Evolutionary conservation across 2,329 filamentous ascomycete genomes (phyloP), one percentile per base, ranked within the genome.

Genomic region (Diaporthe ampelina): DNA sequence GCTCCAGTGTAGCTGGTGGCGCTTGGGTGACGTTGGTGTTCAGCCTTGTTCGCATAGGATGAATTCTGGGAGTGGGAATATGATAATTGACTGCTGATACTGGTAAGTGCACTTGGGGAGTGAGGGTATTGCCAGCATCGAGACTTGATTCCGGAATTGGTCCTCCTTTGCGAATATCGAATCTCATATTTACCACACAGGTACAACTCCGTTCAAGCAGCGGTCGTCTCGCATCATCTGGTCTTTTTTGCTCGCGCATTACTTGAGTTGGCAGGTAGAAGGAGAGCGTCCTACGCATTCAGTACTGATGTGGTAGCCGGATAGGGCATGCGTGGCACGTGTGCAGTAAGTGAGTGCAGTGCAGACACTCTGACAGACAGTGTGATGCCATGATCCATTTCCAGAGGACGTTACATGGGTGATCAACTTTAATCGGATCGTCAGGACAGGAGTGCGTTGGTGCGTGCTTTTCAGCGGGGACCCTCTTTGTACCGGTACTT

Each of bases 401-500:
- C 45, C 29, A 54, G n/a, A 68, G 54, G 48, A 68, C 63, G 63
- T 68, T 68, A 40, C 63, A 68, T 54, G 63, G 63, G 63, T 68
- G 48, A 54, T 68, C 48, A 68, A 68, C 63, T 68, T 50, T 68
- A 68, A 68, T 68, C 63, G 45, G 63, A 68, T 68, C 63, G 63
- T 54, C 63, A 68, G 45, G 63, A 54, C 63, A 68, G 48, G 63
- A 68, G 32, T 40, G 63, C 32, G 63, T 54, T 68, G 63, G 63
- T 68, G 48, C 63, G 63, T 68, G 63, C 63, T 68, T 68, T 67
- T 54, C 63, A 54, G 63, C 48, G 63, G 63, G 45, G 63, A 26
- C 45, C 32, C 32, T 35, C 48, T 19, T 54, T 54, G 63, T 68
- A 68, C 48, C 45, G 63, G 63, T 52, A 67, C 63, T 54, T 67